Evolutionary conservation across 306 rosid species (phyloP), one percentile per base, ranked within the genome.

Genomic region (Lithocarpus polystachyus): DNA sequence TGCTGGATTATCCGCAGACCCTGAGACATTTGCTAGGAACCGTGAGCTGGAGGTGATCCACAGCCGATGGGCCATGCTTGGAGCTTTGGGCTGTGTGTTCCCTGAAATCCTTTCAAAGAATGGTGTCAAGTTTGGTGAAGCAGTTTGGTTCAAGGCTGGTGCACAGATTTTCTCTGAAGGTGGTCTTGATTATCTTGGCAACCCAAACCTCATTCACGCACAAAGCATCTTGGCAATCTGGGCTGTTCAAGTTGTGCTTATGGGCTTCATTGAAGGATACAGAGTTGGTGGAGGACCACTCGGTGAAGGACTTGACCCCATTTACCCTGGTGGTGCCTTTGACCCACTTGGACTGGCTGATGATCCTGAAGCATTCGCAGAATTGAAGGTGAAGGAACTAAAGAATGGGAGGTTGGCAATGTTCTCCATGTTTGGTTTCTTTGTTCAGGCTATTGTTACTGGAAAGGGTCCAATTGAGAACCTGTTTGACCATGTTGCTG

Each of bases 101-200:
- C 98, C 99, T 0, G 99, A 95, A 48, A 1, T 95, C 80, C 91
- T 92, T 31, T 87, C 91, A 22, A 95, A 45, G 92, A 95, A 95
- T 2, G 98, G 98, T 13, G 93, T 95, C 84, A 86, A 89, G 82
- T 95, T 95, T 22, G 98, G 99, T 0, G 98, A 95, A 83, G 93
- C 99, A 1, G 98, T 95, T 1, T 92, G 99, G 99, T 95, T 95
- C 89, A 95, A 95, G 87, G 98, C 98, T 3, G 98, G 98, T 28
- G 73, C 96, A 9, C 99, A 95, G 79, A 95, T 95, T 80, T 95
- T 95, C 90, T 89, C 98, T 0, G 98, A 92, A 78, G 99, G 99
- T 14, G 99, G 99, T 33, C 94, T 95, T 7, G 98, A 95, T 71
- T 95, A 95, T 53, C 95, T 95, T 1, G 98, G 99, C 68, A 95